Evolutionary conservation across 495 filamentous ascomycete genomes (phyloP).

Genomic region (Aspergillus indologenus): DNA sequence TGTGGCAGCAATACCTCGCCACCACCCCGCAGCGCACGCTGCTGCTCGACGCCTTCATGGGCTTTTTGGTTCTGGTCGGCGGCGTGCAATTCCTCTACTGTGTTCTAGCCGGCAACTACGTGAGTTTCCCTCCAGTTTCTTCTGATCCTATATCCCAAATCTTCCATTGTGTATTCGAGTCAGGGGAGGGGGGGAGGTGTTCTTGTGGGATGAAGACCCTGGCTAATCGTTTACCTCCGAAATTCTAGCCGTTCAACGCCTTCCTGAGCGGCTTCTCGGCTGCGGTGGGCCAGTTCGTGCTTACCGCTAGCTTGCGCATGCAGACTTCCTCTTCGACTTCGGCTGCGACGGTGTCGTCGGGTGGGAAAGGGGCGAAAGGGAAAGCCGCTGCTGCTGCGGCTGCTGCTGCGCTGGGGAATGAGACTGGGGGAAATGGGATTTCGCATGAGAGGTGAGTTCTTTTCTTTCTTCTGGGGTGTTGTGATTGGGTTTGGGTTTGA

Average conservation of each 20-base stretch:
- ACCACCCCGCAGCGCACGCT: slow-evolving; percentile 86
- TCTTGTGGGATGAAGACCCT: neutral
- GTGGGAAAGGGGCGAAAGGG: slow-evolving; percentile 30
- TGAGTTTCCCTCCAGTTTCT: slow-evolving; percentile 43
- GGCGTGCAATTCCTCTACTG: slow-evolving; percentile 93
- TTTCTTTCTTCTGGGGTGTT: slow-evolving; percentile 1
- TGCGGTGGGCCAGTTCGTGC: slow-evolving; percentile 95
- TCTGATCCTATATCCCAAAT: neutral
- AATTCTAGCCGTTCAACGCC: slow-evolving; percentile 86
- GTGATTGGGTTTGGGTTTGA: neutral
- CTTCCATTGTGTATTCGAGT: too few species aligned
- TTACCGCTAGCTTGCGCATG: slow-evolving; percentile 86
- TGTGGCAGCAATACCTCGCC: slow-evolving; percentile 73
- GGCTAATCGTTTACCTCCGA: neutral
- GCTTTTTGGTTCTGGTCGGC: slow-evolving; percentile 79
- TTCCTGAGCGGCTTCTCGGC: slow-evolving; percentile 94
- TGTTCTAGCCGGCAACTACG: slow-evolving; percentile 89
- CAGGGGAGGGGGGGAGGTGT: too few species aligned
- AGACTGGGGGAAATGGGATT: slow-evolving; percentile 26
- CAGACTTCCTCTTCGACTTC: slow-evolving; percentile 64
- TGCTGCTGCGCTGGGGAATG: slow-evolving; percentile 31
- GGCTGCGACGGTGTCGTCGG: slow-evolving; percentile 13
- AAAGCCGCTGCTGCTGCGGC: slow-evolving; percentile 25
- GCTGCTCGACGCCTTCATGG: slow-evolving; percentile 90
- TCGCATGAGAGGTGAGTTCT: slow-evolving; percentile 49